Conservation (phyloP, 768 basidiomycete species). For the Mycena floridula region DNA sequence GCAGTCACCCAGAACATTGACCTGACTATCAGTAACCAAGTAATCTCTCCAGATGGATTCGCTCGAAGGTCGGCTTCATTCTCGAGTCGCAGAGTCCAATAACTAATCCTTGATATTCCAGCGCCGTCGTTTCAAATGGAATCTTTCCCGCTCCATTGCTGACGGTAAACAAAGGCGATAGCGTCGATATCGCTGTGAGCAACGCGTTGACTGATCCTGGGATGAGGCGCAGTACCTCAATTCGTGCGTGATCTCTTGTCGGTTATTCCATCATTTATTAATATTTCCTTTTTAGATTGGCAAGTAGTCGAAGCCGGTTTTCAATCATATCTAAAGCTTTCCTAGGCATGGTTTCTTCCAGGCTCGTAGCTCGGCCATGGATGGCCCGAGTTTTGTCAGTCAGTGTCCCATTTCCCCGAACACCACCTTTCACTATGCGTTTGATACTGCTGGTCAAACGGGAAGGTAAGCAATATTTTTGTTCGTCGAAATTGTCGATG, state of each 20-base stretch:
- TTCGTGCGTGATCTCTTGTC: slow-evolving; percentile 9
- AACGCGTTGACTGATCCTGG: slow-evolving; percentile 14
- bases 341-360: slow-evolving; percentile 1
- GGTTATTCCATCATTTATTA: background rate
- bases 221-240: slow-evolving; percentile 21
- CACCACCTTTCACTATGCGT: background rate
- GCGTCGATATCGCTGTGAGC: slow-evolving; percentile 15
- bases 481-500: slow-evolving; percentile 10
- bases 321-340: too few species aligned
- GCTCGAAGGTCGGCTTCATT: background rate
- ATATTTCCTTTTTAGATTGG: background rate
- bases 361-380: background rate
- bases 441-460: background rate
- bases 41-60: slow-evolving; percentile 1
- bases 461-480: slow-evolving; percentile 14
- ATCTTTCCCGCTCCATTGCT: slow-evolving; percentile 16
- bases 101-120: slow-evolving; percentile 1
- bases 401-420: slow-evolving; percentile 6
- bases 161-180: slow-evolving; percentile 16
- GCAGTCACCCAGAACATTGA: background rate
- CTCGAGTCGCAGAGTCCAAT: too few species aligned
- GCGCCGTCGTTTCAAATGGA: slow-evolving; percentile 14
- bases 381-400: slow-evolving; percentile 1
- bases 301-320: too few species aligned
- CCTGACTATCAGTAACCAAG: background rate